These are phyloP conservation scores for Fusarium circinatum DNA, from an alignment of 2,329 filamentous ascomycete species.

Conservation along the genomic window DNA sequence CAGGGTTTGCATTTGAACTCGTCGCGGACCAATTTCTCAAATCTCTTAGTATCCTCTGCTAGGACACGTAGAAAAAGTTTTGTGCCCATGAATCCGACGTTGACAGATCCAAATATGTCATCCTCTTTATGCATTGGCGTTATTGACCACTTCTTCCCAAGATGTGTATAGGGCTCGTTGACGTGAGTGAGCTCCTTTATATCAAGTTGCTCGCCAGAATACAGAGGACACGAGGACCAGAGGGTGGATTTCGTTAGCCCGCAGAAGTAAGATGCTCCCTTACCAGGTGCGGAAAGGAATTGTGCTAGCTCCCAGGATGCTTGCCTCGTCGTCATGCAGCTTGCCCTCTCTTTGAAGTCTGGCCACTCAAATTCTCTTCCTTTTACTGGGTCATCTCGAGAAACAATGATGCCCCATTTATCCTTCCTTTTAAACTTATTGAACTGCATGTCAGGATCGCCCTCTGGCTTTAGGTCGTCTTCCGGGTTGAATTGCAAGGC, in stretches of 20 bases:
- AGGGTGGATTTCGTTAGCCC: not conserved
- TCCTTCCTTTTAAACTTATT: not conserved
- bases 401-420: not conserved
- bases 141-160: not conserved
- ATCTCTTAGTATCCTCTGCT: not conserved
- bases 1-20: not conserved
- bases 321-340: not conserved
- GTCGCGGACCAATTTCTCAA: not conserved
- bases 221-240: not conserved
- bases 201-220: not conserved
- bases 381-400: not conserved
- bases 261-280: not conserved
- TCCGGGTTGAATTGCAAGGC: not conserved
- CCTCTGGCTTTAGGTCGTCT: not conserved
- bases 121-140: conserved; percentile 5
- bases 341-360: not conserved
- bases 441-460: not conserved
- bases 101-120: not conserved
- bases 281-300: not conserved
- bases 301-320: not conserved
- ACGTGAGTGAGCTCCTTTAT: not conserved
- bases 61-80: not conserved
- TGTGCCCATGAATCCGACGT: not conserved
- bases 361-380: conserved; percentile 1
- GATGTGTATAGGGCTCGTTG: not conserved